These are phyloP conservation scores for Candida xiaguanensis DNA, from an alignment of 805 yeast species.

Conservation along the genomic window DNA sequence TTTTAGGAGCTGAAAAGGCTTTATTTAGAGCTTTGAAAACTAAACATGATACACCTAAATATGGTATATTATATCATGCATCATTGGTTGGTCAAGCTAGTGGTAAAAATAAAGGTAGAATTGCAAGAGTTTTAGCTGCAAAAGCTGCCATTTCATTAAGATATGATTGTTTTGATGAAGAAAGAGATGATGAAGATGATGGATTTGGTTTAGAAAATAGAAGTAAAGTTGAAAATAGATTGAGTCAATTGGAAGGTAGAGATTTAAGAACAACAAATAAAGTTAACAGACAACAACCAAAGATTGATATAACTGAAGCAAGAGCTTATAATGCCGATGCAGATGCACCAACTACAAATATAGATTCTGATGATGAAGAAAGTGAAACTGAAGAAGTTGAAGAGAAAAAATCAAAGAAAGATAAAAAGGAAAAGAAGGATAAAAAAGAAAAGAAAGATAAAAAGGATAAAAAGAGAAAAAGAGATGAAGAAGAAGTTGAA, in stretches of 20 bases:
- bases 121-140: slow-evolving; percentile 97
- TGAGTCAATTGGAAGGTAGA: slow-evolving; percentile 94
- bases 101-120: slow-evolving; percentile 97
- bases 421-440: slow-evolving; percentile 20
- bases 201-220: slow-evolving; percentile 89
- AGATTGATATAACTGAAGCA: slow-evolving; percentile 81
- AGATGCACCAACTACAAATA: slow-evolving; percentile 55
- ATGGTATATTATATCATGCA: slow-evolving; percentile 95
- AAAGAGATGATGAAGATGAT: slow-evolving; percentile 87
- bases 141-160: slow-evolving; percentile 96
- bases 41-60: slow-evolving; percentile 97
- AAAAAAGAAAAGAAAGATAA: slow-evolving; percentile 25
- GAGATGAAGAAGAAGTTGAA: slow-evolving; percentile 27
- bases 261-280: slow-evolving; percentile 88
- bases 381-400: slow-evolving; percentile 30
- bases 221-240: slow-evolving; percentile 89
- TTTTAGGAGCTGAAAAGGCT: slow-evolving; percentile 98
- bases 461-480: slow-evolving; percentile 13
- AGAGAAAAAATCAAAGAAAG: slow-evolving; percentile 26
- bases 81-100: slow-evolving; percentile 97
- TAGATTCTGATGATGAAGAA: slow-evolving; percentile 18
- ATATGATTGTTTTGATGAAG: slow-evolving; percentile 96
- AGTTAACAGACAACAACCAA: slow-evolving; percentile 77
- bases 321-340: slow-evolving; percentile 94
- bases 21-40: slow-evolving; percentile 97